Base-by-base conservation (phyloP, 2,329 filamentous ascomycete genomes). In the Cercospora sojina region DNA sequence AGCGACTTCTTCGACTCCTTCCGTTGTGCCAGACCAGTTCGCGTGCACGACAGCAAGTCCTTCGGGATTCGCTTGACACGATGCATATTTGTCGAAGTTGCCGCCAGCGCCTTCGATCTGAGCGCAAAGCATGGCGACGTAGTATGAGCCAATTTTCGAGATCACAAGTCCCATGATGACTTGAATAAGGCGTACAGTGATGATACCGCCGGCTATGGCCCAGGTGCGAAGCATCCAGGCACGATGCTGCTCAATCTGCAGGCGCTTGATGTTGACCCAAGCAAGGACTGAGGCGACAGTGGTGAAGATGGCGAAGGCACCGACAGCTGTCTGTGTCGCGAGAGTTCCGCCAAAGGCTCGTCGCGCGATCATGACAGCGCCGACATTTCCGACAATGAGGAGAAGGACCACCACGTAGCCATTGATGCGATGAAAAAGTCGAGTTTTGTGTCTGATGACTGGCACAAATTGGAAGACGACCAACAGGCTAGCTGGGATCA, bases 211-310 rank as follows among this genome's bases (percentile, higher is more conserved):
- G n/a, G 67, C 69, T 31, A 71, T 70, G 56, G 67, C 68, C 72
- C 68, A 73, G 9, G 69, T 80, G 23, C 87, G 75, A 31, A 89
- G 71, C 87, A 89, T 89, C 87, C 86, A 89, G 2, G 85, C 85
- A 1, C 87, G 81, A 67, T 89, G 87, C 71, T 88, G 83, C 32
- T 88, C 86, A 58, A 90, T 86, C 72, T 88, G 86, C 1, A 88
- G 75, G 2, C 80, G 77, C 74, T 85, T 88, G 74, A 89, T 83
- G 68, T 88, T 88, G 73, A 83, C 78, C 32, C 82, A 83, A 1
- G 86, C 84, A 51, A 88, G 66, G 0, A 73, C 67, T 25, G 86
- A 74, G 9, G 80, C 79, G 1, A 74, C 69, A 0, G 83, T 74
- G 1, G 85, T 84, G 8, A 81, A 72, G 31, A 86, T 78, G 1